A percentile compares a stretch with the other conserved stretches of the same genome.
Conservation (phyloP, 495 filamentous ascomycete genomes). For the Hyaloscypha finlandica region DNA sequence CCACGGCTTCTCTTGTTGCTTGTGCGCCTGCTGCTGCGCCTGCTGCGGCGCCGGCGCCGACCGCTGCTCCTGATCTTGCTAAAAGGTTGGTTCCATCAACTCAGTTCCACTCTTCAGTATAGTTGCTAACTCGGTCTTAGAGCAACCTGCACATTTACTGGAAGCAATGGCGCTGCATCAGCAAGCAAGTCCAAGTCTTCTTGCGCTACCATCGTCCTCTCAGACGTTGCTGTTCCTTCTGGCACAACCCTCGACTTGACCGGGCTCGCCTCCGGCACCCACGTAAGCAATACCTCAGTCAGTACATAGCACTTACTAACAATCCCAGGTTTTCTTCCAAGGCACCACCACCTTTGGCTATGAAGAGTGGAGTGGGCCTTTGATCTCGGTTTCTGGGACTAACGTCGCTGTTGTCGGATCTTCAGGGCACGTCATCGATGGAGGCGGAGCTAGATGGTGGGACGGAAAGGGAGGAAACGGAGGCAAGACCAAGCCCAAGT, state of each 20-base stretch:
- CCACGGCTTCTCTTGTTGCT: conserved; percentile 17
- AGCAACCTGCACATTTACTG: conserved; percentile 44
- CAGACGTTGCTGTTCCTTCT: conserved; percentile 47
- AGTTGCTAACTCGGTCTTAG: not conserved
- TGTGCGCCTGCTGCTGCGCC: conserved; percentile 25
- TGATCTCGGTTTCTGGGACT: conserved; percentile 50
- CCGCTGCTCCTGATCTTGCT: conserved; percentile 19
- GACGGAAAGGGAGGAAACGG: conserved; percentile 53
- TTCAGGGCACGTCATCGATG: conserved; percentile 44
- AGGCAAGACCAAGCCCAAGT: conserved; percentile 56
- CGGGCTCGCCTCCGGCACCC: conserved; percentile 44
- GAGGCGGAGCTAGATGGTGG: conserved; percentile 52
- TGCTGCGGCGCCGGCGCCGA: not conserved
- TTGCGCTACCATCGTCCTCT: conserved; percentile 48
- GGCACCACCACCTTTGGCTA: conserved; percentile 53
- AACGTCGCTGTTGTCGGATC: conserved; percentile 50
- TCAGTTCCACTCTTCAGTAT: not conserved
- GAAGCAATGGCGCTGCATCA: conserved; percentile 39
- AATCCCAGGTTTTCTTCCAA: conserved; percentile 46
- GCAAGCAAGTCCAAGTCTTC: conserved; percentile 42
- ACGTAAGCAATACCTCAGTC: conserved; percentile 35
- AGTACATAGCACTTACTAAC: not conserved
- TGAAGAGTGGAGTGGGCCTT: conserved; percentile 50
- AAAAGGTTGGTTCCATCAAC: conserved; percentile 4
- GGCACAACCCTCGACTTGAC: conserved; percentile 50